phyloP scores from a whole-genome alignment of 1,139 yeast species.

The Pichia sp. region DNA sequence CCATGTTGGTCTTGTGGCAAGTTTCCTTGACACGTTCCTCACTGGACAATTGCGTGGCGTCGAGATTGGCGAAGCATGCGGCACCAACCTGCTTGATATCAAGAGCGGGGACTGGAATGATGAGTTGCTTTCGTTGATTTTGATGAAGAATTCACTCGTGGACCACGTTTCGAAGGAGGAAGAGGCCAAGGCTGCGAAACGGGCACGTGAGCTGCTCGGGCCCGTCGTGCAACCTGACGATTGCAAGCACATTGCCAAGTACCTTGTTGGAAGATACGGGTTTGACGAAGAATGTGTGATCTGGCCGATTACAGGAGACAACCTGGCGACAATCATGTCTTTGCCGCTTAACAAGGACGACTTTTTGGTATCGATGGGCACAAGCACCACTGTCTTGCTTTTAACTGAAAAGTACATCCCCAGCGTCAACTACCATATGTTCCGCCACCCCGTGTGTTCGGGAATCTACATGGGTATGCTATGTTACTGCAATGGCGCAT shows the following conservation, averaged over 20 bases:
- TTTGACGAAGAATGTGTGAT: slow-evolving; percentile 50
- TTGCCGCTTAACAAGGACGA: slow-evolving; percentile 75
- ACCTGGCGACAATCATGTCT: slow-evolving; percentile 81
- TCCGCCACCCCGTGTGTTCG: slow-evolving; percentile 78
- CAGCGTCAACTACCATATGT: slow-evolving; percentile 77
- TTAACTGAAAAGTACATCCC: slow-evolving; percentile 77
- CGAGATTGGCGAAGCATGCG: slow-evolving; percentile 87
- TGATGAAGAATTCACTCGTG: slow-evolving; percentile 42
- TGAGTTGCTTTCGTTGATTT: slow-evolving; percentile 48
- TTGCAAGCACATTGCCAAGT: slow-evolving; percentile 48
- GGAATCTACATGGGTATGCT: slow-evolving; percentile 89
- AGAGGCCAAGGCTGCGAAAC: slow-evolving; percentile 33
- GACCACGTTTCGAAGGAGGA: slow-evolving; percentile 26
- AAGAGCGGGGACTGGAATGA: slow-evolving; percentile 48
- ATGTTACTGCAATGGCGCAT: slow-evolving; percentile 86
- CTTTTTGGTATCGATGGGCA: slow-evolving; percentile 76
- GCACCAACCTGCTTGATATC: slow-evolving; percentile 82
- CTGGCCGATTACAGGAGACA: slow-evolving; percentile 80
- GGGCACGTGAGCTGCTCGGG: slow-evolving; percentile 48
- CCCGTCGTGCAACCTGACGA: slow-evolving; percentile 38
- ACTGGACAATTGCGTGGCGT: slow-evolving; percentile 59
- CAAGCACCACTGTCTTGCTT: slow-evolving; percentile 80
- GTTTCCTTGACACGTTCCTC: slow-evolving; percentile 69
- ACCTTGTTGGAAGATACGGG: slow-evolving; percentile 64
- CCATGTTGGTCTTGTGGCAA: slow-evolving; percentile 71